phyloP scores from a whole-genome alignment of 2,329 filamentous ascomycete genomes.

The Nemania serpens region DNA sequence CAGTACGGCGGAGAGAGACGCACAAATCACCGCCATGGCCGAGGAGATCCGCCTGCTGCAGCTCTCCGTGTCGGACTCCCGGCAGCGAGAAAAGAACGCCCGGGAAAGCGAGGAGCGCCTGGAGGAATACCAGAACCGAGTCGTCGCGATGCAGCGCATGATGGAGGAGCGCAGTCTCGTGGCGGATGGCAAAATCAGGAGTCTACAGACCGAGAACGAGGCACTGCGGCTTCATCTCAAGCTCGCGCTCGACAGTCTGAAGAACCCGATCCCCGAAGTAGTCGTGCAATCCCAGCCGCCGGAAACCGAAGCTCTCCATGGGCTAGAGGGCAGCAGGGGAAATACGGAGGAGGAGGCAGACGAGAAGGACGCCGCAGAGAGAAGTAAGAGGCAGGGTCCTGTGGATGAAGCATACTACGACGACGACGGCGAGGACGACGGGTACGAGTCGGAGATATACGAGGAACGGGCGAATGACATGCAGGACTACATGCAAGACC shows the following conservation, averaged over 20 bases:
- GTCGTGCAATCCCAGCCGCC: conserved; percentile 41
- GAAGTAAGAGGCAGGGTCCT: conserved; percentile 35
- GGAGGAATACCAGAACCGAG: conserved; percentile 93
- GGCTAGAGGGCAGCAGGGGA: conserved; percentile 42
- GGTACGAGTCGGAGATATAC: conserved; percentile 49
- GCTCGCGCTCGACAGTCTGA: conserved; percentile 81
- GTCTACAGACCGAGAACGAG: conserved; percentile 87
- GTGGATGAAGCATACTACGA: conserved; percentile 66
- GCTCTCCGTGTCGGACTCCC: conserved; percentile 69
- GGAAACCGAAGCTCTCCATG: conserved; percentile 34
- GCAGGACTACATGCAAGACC: conserved; percentile 82
- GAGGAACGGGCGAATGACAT: conserved; percentile 65
- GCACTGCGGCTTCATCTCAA: conserved; percentile 85
- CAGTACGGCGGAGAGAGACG: conserved; percentile 89
- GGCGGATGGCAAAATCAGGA: conserved; percentile 90
- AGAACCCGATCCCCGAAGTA: conserved; percentile 82
- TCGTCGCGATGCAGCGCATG: conserved; percentile 86
- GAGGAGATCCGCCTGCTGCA: conserved; percentile 90
- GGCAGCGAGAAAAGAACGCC: conserved; percentile 71
- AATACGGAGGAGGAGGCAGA: conserved; percentile 39
- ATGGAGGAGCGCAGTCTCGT: conserved; percentile 95
- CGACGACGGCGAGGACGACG: conserved; percentile 54
- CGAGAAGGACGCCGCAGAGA: conserved; percentile 43
- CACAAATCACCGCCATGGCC: conserved; percentile 91
- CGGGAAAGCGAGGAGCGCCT: conserved; percentile 80